Evolutionary conservation across 1,139 yeast species (phyloP).

Genomic region (Waltiozyma sp.): DNA sequence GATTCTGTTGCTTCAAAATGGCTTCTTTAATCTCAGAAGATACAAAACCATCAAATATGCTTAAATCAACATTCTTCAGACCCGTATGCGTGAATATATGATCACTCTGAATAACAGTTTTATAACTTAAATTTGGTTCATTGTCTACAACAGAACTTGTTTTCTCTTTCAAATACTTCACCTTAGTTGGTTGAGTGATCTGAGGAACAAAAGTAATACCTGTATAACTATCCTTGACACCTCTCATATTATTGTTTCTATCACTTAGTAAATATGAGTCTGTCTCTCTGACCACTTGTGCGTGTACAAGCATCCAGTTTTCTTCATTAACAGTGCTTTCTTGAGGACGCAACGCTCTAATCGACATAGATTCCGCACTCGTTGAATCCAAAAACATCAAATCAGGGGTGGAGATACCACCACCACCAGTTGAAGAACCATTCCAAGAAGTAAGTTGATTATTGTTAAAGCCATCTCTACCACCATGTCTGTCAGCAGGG

Average conservation of each 20-base stretch:
- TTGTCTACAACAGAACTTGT: conserved; percentile 1
- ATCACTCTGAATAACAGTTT: conserved; percentile 39
- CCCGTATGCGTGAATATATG: conserved; percentile 49
- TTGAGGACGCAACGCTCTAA: conserved; percentile 19
- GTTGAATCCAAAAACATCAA: conserved; percentile 32
- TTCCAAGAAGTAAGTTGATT: conserved; percentile 44
- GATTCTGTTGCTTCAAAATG: conserved; percentile 51
- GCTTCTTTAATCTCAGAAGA: conserved; percentile 51
- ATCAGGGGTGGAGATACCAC: conserved; percentile 23
- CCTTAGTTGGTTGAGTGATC: conserved; percentile 59
- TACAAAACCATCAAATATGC: conserved; percentile 44
- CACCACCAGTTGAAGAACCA: conserved; percentile 30
- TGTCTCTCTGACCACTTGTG: conserved; percentile 60
- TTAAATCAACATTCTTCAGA: conserved; percentile 43
- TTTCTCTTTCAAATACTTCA: conserved; percentile 22
- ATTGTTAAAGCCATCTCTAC: conserved; percentile 32
- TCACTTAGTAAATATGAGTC: conserved; percentile 53
- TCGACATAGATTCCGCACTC: conserved; percentile 17
- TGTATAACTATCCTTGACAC: conserved; percentile 72
- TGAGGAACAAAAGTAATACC: conserved; percentile 65
- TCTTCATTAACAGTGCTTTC: conserved; percentile 43
- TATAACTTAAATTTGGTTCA: conserved; percentile 31
- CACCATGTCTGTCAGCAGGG: conserved; percentile 43
- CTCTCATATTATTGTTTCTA: conserved; percentile 39
- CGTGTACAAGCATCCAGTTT: conserved; percentile 83